These are phyloP conservation scores for Lachnellula hyalina DNA, from an alignment of 2,329 filamentous ascomycete genomes.

Conservation along the genomic window DNA sequence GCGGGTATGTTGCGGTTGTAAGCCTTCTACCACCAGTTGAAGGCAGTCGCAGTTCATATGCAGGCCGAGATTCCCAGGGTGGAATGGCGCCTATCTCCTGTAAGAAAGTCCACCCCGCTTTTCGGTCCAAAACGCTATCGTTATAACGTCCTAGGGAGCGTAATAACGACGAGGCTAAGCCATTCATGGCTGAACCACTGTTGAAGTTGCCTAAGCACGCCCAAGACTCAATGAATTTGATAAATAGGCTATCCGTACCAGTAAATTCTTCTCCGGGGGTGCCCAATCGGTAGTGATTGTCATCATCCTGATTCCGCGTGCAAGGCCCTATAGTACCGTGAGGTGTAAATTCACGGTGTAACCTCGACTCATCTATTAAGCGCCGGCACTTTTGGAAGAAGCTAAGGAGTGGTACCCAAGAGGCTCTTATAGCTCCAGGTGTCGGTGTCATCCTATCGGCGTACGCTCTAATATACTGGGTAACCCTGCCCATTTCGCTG, in stretches of 20 bases:
- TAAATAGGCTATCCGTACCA: conserved; percentile 18
- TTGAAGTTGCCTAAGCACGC: conserved; percentile 51
- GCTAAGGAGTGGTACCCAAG: conserved; percentile 9
- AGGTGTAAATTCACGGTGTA: conserved; percentile 43
- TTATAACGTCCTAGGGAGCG: conserved; percentile 58
- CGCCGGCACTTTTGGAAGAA: conserved; percentile 47
- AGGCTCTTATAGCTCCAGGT: background rate
- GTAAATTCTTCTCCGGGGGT: conserved; percentile 10
- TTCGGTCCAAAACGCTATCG: conserved; percentile 37
- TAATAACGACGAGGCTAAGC: conserved; percentile 60
- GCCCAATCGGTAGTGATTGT: conserved; percentile 4
- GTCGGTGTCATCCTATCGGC: conserved; percentile 37
- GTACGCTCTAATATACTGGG: conserved; percentile 48
- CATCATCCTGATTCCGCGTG: conserved; percentile 11
- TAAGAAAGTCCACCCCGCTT: conserved; percentile 58
- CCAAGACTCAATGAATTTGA: conserved; percentile 68
- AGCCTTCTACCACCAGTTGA: conserved; percentile 34
- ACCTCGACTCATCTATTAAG: conserved; percentile 48
- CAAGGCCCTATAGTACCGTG: conserved; percentile 44
- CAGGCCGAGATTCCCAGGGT: conserved; percentile 63
- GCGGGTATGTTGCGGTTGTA: conserved; percentile 27
- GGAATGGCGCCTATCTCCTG: conserved; percentile 69
- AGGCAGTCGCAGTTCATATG: conserved; percentile 56
- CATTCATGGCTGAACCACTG: conserved; percentile 47
- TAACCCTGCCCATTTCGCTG: conserved; percentile 44